Conservation (phyloP, 371 early-diverging fungal genomes). For the Circinella minor region DNA sequence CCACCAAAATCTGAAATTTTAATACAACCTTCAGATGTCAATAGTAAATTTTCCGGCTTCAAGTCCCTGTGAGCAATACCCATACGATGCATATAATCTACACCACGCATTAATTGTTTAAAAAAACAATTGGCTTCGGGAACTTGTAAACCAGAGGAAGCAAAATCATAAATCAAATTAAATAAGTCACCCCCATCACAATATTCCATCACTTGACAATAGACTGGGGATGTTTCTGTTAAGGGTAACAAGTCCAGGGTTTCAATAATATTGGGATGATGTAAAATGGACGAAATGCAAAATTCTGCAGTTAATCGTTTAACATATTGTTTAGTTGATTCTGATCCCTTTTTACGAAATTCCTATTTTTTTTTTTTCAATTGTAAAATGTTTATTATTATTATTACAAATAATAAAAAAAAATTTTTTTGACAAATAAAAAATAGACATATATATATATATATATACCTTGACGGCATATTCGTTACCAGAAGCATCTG, state of each 20-base stretch:
- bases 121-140: slow-evolving; percentile 59
- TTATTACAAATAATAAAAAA: background rate
- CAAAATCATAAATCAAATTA: slow-evolving; percentile 51
- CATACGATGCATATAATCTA: slow-evolving; percentile 63
- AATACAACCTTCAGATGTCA: slow-evolving; percentile 77
- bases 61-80: slow-evolving; percentile 80
- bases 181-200: slow-evolving; percentile 72
- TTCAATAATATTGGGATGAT: slow-evolving; percentile 72
- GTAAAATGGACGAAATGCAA: slow-evolving; percentile 67
- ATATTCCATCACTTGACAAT: slow-evolving; percentile 76
- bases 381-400: background rate
- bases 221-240: slow-evolving; percentile 55
- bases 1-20: slow-evolving; percentile 91
- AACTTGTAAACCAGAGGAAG: slow-evolving; percentile 58
- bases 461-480: slow-evolving; percentile 58
- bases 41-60: slow-evolving; percentile 81
- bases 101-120: slow-evolving; percentile 68
- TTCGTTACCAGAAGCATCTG: slow-evolving; percentile 23
- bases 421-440: background rate
- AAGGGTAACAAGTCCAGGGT: slow-evolving; percentile 71
- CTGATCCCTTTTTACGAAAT: slow-evolving; percentile 58
- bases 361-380: slow-evolving; percentile 42
- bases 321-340: slow-evolving; percentile 64
- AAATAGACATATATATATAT: background rate
- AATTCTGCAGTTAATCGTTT: slow-evolving; percentile 73